Evolutionary conservation across 1,139 yeast species (phyloP).

Genomic region (Casaregolazyma lundiana): DNA sequence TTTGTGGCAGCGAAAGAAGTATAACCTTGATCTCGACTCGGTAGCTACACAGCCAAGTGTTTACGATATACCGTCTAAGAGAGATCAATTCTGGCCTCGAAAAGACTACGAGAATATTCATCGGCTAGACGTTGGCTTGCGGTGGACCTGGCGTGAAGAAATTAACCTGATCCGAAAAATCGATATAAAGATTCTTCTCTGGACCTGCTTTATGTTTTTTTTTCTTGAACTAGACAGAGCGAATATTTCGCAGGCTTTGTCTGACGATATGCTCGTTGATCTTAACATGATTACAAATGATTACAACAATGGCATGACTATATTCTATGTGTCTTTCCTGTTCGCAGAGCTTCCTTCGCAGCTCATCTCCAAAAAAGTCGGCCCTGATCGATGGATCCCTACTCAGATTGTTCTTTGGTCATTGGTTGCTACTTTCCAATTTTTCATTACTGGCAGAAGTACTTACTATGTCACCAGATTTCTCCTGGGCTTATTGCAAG

Average conservation of each 20-base stretch:
- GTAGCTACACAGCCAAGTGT: conserved; percentile 18
- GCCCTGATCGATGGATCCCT: conserved; percentile 55
- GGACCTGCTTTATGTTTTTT: conserved; percentile 47
- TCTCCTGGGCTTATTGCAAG: conserved; percentile 46
- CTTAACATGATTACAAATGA: conserved; percentile 44
- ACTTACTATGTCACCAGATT: conserved; percentile 43
- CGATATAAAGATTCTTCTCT: conserved; percentile 42
- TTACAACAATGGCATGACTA: conserved; percentile 45
- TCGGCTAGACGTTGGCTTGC: conserved; percentile 44
- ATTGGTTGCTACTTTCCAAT: conserved; percentile 44
- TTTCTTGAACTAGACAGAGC: conserved; percentile 51
- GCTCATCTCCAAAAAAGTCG: conserved; percentile 46
- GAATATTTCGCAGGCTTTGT: conserved; percentile 46
- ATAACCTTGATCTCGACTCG: conserved; percentile 13
- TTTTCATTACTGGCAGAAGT: conserved; percentile 35
- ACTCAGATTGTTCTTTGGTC: conserved; percentile 49
- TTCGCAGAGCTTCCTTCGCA: conserved; percentile 53
- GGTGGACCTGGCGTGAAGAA: conserved; percentile 48
- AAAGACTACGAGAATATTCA: conserved; percentile 43
- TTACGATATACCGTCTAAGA: conserved; percentile 9
- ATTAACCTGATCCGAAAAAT: conserved; percentile 38
- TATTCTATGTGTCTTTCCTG: conserved; percentile 43
- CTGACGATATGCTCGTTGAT: conserved; percentile 46
- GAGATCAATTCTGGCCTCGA: conserved; percentile 14
- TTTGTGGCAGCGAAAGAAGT: conserved; percentile 5